Evolutionary conservation across 2,329 filamentous ascomycete genomes (phyloP).

Genomic region (Coleophoma crateriformis): DNA sequence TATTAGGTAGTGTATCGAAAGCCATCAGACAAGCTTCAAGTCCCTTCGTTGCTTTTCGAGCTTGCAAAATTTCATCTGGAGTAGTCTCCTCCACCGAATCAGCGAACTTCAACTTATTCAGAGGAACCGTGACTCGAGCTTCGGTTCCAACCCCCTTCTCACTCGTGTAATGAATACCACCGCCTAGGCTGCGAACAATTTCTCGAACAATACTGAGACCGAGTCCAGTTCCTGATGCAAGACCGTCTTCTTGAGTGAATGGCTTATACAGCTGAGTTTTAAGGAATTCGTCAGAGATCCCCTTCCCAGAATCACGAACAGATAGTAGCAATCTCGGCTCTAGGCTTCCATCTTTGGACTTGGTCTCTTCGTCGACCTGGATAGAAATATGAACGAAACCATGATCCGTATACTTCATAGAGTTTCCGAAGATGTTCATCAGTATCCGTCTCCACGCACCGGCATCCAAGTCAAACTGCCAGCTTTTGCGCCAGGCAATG

Average conservation of each 20-base stretch:
- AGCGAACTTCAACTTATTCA: slow-evolving; percentile 6
- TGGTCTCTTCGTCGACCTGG: slow-evolving; percentile 16
- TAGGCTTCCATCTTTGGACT: slow-evolving; percentile 6
- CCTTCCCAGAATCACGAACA: slow-evolving; percentile 57
- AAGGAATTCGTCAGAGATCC: slow-evolving; percentile 57
- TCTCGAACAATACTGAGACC: slow-evolving; percentile 58
- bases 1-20: slow-evolving; percentile 22
- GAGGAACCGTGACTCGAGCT: slow-evolving; percentile 27
- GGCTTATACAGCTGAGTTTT: slow-evolving; percentile 54
- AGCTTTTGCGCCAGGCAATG: slow-evolving; percentile 40
- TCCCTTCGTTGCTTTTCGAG: slow-evolving; percentile 10
- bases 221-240: slow-evolving; percentile 55
- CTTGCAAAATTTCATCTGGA: slow-evolving; percentile 10
- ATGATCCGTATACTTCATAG: slow-evolving; percentile 53
- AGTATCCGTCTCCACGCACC: slow-evolving; percentile 45
- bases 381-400: slow-evolving; percentile 44
- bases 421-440: slow-evolving; percentile 59
- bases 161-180: slow-evolving; percentile 50
- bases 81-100: slow-evolving; percentile 2
- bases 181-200: slow-evolving; percentile 54
- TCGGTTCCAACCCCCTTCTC: slow-evolving; percentile 48
- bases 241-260: slow-evolving; percentile 56
- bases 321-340: slow-evolving; percentile 29
- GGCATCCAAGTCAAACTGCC: slow-evolving; percentile 49
- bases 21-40: slow-evolving; percentile 17